These are phyloP conservation scores for Ceratobasidium sp. DNA, from an alignment of 1,284 basidiomycete species.

Conservation along the genomic window DNA sequence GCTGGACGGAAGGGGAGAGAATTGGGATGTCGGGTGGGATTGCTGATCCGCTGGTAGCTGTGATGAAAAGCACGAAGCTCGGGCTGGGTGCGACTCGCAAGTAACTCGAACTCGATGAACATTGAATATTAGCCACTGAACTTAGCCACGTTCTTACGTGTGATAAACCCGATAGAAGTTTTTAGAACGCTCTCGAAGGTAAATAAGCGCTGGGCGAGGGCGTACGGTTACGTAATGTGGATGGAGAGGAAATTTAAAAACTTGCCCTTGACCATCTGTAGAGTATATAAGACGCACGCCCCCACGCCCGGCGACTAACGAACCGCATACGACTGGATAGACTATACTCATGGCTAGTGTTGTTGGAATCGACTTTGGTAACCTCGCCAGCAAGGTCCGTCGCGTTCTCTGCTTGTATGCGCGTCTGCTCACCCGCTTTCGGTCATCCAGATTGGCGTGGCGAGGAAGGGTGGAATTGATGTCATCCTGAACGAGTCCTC, in stretches of 20 bases:
- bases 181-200: conserved; percentile 14
- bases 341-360: conserved; percentile 54
- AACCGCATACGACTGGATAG: conserved; percentile 13
- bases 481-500: conserved; percentile 96
- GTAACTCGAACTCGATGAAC: conserved; percentile 2
- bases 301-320: conserved; percentile 11
- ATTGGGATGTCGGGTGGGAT: conserved; percentile 43
- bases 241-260: conserved; percentile 32
- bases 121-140: conserved; percentile 10
- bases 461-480: conserved; percentile 91
- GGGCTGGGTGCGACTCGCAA: conserved; percentile 42
- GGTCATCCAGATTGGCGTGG: conserved; percentile 82
- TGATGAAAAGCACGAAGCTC: conserved; percentile 43
- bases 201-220: conserved; percentile 35
- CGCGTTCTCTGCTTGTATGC: conserved; percentile 31
- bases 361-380: conserved; percentile 91
- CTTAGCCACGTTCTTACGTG: not conserved
- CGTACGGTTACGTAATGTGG: conserved; percentile 35
- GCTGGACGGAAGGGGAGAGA: conserved; percentile 49
- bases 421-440: conserved; percentile 42
- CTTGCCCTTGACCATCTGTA: conserved; percentile 37
- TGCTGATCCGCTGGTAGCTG: conserved; percentile 41
- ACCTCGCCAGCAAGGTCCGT: conserved; percentile 80
- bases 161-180: conserved; percentile 24
- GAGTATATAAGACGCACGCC: conserved; percentile 26